These are phyloP conservation scores for Aspergillus luchuensis DNA, from an alignment of 2,329 filamentous ascomycete genomes.

Conservation along the genomic window DNA sequence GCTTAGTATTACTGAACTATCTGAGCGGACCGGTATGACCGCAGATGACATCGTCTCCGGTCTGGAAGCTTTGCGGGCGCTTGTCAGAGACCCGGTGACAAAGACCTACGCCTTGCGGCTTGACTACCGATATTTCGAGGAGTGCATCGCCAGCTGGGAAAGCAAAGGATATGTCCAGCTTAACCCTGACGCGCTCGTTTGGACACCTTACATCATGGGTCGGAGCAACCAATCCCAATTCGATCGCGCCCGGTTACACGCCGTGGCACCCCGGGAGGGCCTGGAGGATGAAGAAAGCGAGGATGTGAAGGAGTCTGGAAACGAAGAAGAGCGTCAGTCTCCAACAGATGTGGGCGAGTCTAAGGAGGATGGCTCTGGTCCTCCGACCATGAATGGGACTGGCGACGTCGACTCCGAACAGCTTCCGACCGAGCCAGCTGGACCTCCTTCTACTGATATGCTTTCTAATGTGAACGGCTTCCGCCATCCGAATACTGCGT, in stretches of 20 bases:
- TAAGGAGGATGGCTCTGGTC: slow-evolving; percentile 18
- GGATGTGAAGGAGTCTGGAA: slow-evolving; percentile 25
- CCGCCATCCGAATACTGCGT: slow-evolving; percentile 23
- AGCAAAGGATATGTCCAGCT: slow-evolving; percentile 84
- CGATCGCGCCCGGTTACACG: slow-evolving; percentile 79
- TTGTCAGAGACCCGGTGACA: slow-evolving; percentile 86
- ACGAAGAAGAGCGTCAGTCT: slow-evolving; percentile 20
- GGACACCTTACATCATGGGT: slow-evolving; percentile 98
- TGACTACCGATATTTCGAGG: slow-evolving; percentile 79
- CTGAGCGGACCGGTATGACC: slow-evolving; percentile 90
- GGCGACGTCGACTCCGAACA: slow-evolving; percentile 14
- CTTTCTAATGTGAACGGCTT: slow-evolving; percentile 34
- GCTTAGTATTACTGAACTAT: slow-evolving; percentile 59
- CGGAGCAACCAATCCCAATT: slow-evolving; percentile 79
- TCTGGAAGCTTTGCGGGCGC: slow-evolving; percentile 82
- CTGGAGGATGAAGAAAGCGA: slow-evolving; percentile 38
- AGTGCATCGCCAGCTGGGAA: slow-evolving; percentile 88
- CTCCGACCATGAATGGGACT: slow-evolving; percentile 20
- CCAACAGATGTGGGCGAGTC: slow-evolving; percentile 7
- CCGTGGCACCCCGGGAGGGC: slow-evolving; percentile 83
- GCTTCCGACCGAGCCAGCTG: slow-evolving; percentile 31
- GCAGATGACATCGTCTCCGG: slow-evolving; percentile 94
- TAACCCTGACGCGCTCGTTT: slow-evolving; percentile 77
- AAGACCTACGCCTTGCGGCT: slow-evolving; percentile 87
- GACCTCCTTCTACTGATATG: slow-evolving; percentile 39